Conservation (phyloP, 805 yeast species). For the Kluyveromyces starmeri region DNA sequence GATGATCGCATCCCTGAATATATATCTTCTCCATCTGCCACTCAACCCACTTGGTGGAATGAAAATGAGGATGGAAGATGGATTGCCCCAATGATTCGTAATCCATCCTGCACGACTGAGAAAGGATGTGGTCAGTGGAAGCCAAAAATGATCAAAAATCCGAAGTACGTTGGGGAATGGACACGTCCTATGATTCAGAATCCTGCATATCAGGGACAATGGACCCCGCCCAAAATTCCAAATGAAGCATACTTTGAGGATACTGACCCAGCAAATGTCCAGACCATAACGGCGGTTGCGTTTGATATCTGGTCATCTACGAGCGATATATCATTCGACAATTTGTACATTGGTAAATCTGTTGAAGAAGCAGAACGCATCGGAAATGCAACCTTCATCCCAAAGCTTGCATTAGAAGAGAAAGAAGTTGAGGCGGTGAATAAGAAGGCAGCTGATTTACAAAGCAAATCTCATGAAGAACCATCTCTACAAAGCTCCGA, state of each 20-base stretch:
- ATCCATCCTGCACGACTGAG: conserved; percentile 57
- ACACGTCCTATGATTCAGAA: conserved; percentile 54
- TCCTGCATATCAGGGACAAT: conserved; percentile 72
- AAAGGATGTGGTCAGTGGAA: conserved; percentile 81
- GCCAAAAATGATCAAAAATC: conserved; percentile 58
- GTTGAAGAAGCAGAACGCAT: conserved; percentile 74
- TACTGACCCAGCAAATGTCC: conserved; percentile 46
- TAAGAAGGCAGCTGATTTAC: not conserved
- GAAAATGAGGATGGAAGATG: conserved; percentile 87
- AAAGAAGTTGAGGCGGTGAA: conserved; percentile 29
- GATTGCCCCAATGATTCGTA: conserved; percentile 59
- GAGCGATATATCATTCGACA: conserved; percentile 63
- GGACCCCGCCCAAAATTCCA: conserved; percentile 57
- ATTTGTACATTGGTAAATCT: conserved; percentile 78
- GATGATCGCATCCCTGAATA: conserved; percentile 49
- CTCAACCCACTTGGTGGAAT: conserved; percentile 73
- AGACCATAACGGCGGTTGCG: conserved; percentile 48
- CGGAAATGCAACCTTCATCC: conserved; percentile 66
- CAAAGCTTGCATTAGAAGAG: conserved; percentile 46
- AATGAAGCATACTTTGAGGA: conserved; percentile 68
- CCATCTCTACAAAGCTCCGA: no score
- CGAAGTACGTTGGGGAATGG: conserved; percentile 75
- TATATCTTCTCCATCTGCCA: conserved; percentile 60
- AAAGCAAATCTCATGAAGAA: no score
- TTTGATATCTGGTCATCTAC: conserved; percentile 90